Percentiles rank a stretch among this genome's conserved stretches.
phyloP scores from a whole-genome alignment of 2,329 filamentous ascomycete species.

The Pseudogymnoascus sp. region DNA sequence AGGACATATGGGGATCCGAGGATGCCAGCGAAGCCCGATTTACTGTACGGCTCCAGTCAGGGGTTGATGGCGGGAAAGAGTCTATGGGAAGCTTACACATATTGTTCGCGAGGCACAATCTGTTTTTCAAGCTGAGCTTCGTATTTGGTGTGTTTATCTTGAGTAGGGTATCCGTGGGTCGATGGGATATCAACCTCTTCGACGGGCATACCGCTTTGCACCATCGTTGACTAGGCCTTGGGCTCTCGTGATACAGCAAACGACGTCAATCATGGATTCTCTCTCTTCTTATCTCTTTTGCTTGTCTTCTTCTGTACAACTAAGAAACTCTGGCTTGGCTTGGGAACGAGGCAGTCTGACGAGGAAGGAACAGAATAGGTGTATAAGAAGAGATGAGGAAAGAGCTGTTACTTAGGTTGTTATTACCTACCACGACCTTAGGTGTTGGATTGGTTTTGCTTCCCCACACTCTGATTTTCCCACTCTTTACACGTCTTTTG shows the following conservation, averaged over 20 bases:
- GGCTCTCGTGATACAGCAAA: conserved; percentile 2
- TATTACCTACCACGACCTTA: neutral
- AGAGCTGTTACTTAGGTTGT: neutral
- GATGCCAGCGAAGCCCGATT: conserved; percentile 28
- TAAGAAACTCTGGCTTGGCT: neutral
- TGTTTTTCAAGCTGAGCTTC: neutral
- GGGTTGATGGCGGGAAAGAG: neutral
- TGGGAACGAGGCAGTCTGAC: neutral
- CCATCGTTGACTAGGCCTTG: conserved; percentile 8
- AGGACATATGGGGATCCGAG: conserved; percentile 29
- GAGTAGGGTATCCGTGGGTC: neutral
- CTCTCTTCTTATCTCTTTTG: neutral
- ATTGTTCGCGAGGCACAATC: neutral
- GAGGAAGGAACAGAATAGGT: neutral
- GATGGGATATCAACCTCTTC: neutral
- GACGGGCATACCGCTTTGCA: conserved; percentile 2
- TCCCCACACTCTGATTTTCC: conserved; percentile 2
- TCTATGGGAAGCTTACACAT: neutral
- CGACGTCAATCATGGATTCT: neutral
- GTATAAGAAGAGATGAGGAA: neutral
- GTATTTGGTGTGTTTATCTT: neutral
- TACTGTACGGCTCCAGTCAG: neutral
- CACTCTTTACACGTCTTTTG: conserved; percentile 5
- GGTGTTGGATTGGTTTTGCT: conserved; percentile 1
- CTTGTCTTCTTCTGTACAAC: neutral